phyloP scores from a whole-genome alignment of 176 grass and related monocot genomes.

The Avena atlantica region DNA sequence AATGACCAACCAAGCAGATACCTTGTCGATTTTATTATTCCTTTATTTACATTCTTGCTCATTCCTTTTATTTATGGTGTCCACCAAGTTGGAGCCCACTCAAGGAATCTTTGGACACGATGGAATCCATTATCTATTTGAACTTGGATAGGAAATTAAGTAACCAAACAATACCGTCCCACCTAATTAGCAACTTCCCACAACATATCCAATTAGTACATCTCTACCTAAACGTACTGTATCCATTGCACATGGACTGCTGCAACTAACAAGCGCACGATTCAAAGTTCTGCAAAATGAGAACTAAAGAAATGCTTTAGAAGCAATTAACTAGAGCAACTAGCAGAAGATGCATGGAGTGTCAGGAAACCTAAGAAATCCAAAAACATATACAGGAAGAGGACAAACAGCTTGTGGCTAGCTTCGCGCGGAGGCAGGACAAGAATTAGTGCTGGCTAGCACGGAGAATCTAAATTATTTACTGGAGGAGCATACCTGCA shows the following conservation, averaged over 20 bases:
- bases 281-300: background rate
- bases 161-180: slow-evolving; percentile 2
- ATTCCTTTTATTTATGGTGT: background rate
- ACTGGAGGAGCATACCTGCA: background rate
- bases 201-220: background rate
- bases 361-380: background rate
- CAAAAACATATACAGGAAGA: background rate
- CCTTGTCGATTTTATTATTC: slow-evolving; percentile 10
- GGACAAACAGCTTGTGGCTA: background rate
- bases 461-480: slow-evolving; percentile 6
- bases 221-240: background rate
- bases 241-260: slow-evolving; percentile 1
- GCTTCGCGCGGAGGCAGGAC: background rate
- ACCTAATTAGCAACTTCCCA: background rate
- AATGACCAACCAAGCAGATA: slow-evolving; percentile 8
- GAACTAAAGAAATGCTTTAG: background rate
- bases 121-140: background rate
- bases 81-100: slow-evolving; percentile 3
- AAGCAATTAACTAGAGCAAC: background rate
- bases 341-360: background rate
- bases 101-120: slow-evolving; percentile 10
- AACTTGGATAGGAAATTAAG: slow-evolving; percentile 3
- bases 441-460: background rate
- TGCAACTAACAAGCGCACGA: slow-evolving; percentile 5
- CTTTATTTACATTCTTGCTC: background rate